Evolutionary conservation across 108 stramenopile genomes (phyloP), one percentile per base, ranked within the genome.

Genomic region (Pelagomonas calceolata): DNA sequence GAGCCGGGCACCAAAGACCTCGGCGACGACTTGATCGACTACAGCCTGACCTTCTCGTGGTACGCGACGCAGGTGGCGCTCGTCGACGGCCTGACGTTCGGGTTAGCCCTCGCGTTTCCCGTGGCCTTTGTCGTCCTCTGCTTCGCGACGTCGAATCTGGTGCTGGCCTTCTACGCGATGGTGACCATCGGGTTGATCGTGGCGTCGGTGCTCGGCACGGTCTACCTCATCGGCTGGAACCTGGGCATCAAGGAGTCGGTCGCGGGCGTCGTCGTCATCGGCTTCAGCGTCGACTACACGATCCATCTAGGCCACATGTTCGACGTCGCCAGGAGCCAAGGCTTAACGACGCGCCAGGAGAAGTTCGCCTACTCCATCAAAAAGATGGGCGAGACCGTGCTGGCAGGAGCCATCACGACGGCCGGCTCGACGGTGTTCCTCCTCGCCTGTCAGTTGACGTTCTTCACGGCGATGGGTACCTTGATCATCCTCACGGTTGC

Each of bases 401-500:
- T 79, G 26, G 73, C 75, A 4, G 78, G 78, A 0, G 78, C 78
- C 26, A 26, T 79, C 4, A 79, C 78, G 9, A 79, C 78, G 15
- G 75, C 39, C 15, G 78, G 78, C 0, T 44, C 68, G 12, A 69
- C 68, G 1, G 26, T 34, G 34, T 32, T 74, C 70, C 69, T 79
- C 68, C 68, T 69, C 67, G 31, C 51, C 29, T 39, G 64, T 10
- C 73, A 74, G 75, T 34, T 75, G 26, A 60, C 36, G 14, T 79
- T 79, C 74, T 79, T 79, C 60, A 39, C 30, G 30, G 70, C 70
- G 66, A 79, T 79, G 78, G 78, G 74, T 14, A 35, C 37, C 9
- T 64, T 79, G 14, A 66, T 79, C 36, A 46, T 67, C 39, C 21
- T 39, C 16, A 79, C 78, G 31, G 75, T 79, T 43, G 30, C 34